Evolutionary conservation across 2,329 filamentous ascomycete genomes (phyloP).

Genomic region (Xylariaceae sp.): DNA sequence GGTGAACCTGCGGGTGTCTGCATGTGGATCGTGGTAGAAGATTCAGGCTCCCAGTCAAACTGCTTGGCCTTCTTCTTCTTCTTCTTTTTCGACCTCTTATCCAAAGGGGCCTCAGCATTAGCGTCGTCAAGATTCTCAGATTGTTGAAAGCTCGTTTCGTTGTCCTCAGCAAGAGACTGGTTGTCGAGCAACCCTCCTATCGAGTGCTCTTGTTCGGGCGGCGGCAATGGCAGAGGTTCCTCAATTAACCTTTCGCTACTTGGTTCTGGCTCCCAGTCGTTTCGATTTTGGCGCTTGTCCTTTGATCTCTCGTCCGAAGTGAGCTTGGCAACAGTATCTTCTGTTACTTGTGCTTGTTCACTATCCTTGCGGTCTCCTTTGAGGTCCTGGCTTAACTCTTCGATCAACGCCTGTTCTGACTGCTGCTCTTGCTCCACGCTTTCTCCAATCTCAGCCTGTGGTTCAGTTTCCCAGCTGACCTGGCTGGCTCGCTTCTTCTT

Average conservation of each 20-base stretch:
- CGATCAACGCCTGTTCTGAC: conserved; percentile 7
- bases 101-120: conserved; percentile 15
- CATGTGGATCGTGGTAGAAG: conserved; percentile 6
- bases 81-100: conserved; percentile 32
- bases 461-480: conserved; percentile 22
- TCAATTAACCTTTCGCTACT: conserved; percentile 7
- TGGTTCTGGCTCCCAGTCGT: conserved; percentile 12
- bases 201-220: conserved; percentile 12
- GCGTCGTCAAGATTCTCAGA: conserved; percentile 16
- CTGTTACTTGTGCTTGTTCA: conserved; percentile 9
- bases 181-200: conserved; percentile 13
- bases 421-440: conserved; percentile 15
- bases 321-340: conserved; percentile 8
- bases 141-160: conserved; percentile 21
- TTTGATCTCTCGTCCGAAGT: conserved; percentile 8
- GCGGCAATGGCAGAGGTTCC: conserved; percentile 8
- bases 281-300: conserved; percentile 11
- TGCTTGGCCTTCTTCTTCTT: conserved; percentile 27
- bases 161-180: conserved; percentile 19
- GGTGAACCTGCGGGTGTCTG: conserved; percentile 13
- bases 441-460: conserved; percentile 22
- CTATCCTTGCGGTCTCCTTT: conserved; percentile 11
- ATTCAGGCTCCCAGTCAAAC: conserved; percentile 11
- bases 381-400: conserved; percentile 1
- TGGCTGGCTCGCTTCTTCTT: conserved; percentile 32